Evolutionary conservation across 2,329 filamentous ascomycete genomes (phyloP).

Genomic region (Colletotrichum liriopes): DNA sequence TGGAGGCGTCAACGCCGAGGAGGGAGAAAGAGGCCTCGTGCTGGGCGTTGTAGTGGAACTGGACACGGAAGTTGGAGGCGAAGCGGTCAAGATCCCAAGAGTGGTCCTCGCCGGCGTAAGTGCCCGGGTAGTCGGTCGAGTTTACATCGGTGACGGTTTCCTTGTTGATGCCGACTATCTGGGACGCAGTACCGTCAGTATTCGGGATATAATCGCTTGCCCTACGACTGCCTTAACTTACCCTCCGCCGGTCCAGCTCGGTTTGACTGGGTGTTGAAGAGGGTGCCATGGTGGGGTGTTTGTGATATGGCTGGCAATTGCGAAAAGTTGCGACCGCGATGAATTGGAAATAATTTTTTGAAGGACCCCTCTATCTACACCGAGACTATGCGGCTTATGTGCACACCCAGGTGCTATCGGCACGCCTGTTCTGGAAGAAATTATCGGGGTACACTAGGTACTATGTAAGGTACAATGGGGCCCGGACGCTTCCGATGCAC

Average conservation of each 20-base stretch:
- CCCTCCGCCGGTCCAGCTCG: constrained; percentile 75
- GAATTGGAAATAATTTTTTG: constrained; percentile 44
- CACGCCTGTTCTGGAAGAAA: constrained; percentile 27
- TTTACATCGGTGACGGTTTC: constrained; percentile 93
- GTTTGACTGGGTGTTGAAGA: constrained; percentile 64
- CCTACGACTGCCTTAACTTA: constrained; percentile 52
- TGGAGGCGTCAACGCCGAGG: constrained; percentile 89
- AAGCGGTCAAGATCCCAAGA: constrained; percentile 85
- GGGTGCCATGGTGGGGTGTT: constrained; percentile 58
- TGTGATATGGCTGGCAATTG: constrained; percentile 34
- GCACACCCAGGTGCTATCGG: constrained; percentile 24
- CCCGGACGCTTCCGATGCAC: background rate
- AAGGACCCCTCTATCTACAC: constrained; percentile 43
- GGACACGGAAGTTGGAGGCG: constrained; percentile 77
- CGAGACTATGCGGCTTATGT: constrained; percentile 37
- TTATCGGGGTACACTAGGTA: background rate
- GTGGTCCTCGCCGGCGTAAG: constrained; percentile 90
- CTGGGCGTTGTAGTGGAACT: constrained; percentile 87
- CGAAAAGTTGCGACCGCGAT: constrained; percentile 39
- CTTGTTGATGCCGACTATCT: constrained; percentile 89
- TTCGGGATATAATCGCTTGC: background rate
- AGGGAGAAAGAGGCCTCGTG: constrained; percentile 91
- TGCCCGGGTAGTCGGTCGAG: constrained; percentile 92
- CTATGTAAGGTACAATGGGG: background rate
- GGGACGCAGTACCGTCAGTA: constrained; percentile 33